phyloP scores from a whole-genome alignment of 2,329 filamentous ascomycete genomes.

The Verticillium nonalfalfae region DNA sequence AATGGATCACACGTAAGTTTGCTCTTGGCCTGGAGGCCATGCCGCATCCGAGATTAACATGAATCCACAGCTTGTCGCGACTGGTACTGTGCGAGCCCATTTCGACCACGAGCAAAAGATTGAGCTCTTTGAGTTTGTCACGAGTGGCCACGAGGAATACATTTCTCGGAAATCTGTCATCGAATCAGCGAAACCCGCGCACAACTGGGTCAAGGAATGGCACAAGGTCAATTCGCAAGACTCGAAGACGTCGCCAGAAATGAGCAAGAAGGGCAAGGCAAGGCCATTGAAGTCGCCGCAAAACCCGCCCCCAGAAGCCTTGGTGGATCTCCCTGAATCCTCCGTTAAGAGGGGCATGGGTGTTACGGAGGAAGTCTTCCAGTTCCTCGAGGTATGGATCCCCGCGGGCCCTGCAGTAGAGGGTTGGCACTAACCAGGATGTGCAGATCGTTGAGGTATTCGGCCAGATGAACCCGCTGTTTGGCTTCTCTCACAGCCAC shows the following conservation, averaged over 20 bases:
- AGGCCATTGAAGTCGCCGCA: slow-evolving; percentile 54
- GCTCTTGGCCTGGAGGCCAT: neutral
- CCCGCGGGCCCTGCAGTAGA: neutral
- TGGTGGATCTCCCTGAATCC: slow-evolving; percentile 52
- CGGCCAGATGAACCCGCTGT: slow-evolving; percentile 60
- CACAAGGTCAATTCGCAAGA: slow-evolving; percentile 51
- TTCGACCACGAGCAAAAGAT: slow-evolving; percentile 78
- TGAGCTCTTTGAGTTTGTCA: slow-evolving; percentile 77
- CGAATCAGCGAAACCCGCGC: slow-evolving; percentile 53
- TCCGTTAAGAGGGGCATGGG: slow-evolving; percentile 50
- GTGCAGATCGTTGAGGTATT: slow-evolving; percentile 57
- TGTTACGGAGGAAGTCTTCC: slow-evolving; percentile 54
- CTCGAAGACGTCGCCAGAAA: slow-evolving; percentile 54
- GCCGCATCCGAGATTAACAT: slow-evolving; percentile 1
- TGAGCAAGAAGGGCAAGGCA: slow-evolving; percentile 60
- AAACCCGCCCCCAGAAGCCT: slow-evolving; percentile 49
- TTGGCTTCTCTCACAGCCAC: slow-evolving; percentile 50
- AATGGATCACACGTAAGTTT: slow-evolving; percentile 72
- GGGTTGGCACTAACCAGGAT: slow-evolving; percentile 16
- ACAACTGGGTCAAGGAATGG: slow-evolving; percentile 63
- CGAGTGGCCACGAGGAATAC: slow-evolving; percentile 73
- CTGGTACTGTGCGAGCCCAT: slow-evolving; percentile 69
- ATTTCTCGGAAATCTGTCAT: slow-evolving; percentile 63
- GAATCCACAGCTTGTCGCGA: slow-evolving; percentile 58
- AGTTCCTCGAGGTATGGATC: slow-evolving; percentile 54